Percentiles rank a stretch among this genome's conserved stretches.
Conservation (phyloP, 2,329 filamentous ascomycete species). For the Aspergillus proliferans region DNA sequence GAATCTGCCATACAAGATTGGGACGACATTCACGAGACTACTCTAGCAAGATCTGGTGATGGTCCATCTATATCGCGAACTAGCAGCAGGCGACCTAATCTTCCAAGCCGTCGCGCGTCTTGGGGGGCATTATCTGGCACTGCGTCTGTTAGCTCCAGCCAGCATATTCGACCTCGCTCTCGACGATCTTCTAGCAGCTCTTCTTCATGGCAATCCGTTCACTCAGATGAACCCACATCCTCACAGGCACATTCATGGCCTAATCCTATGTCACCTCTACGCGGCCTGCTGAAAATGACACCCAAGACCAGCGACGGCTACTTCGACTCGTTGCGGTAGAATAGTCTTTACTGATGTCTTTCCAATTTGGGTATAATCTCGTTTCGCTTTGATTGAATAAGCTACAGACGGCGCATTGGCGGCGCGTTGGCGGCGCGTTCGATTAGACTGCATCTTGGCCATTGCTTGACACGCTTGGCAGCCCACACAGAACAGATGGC, state of each 20-base stretch:
- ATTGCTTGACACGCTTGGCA: too few relatives aligned
- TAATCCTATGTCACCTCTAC: slow-evolving; percentile 8
- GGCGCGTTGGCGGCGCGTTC: too few relatives aligned
- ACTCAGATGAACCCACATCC: neutral
- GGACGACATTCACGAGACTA: neutral
- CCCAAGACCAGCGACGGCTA: slow-evolving; percentile 2
- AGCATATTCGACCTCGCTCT: slow-evolving; percentile 1
- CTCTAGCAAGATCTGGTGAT: slow-evolving; percentile 1
- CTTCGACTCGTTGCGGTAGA: neutral
- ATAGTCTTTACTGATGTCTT: neutral
- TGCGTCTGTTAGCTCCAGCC: neutral
- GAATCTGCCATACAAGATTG: neutral
- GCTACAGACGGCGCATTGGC: too few relatives aligned
- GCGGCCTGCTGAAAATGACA: slow-evolving; percentile 12
- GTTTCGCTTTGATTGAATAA: neutral
- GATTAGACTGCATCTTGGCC: too few relatives aligned
- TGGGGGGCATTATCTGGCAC: slow-evolving; percentile 5
- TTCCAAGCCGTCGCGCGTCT: slow-evolving; percentile 2
- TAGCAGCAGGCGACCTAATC: slow-evolving; percentile 3
- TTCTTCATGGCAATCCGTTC: neutral
- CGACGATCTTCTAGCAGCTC: slow-evolving; percentile 2
- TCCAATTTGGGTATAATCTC: neutral
- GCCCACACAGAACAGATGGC: too few relatives aligned
- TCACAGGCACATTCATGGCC: slow-evolving; percentile 1
- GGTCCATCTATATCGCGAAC: neutral